Evolutionary conservation across 2,329 filamentous ascomycete species (phyloP).

Genomic region (Penicillium sp.): DNA sequence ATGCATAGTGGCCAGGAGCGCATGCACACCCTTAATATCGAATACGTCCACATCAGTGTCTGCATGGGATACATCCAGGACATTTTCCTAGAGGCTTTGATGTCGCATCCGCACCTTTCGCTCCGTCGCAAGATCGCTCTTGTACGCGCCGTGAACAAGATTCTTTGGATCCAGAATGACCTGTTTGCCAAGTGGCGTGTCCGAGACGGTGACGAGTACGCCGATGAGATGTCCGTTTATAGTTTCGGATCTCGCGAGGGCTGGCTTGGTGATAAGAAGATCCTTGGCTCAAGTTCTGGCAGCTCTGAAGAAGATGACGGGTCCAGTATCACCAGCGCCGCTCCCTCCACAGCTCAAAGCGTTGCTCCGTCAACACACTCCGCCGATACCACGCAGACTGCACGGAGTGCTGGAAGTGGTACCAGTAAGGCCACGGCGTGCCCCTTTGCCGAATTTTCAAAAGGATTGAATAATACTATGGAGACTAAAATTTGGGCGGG

Average conservation of each 20-base stretch:
- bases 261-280: slow-evolving; percentile 65
- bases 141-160: slow-evolving; percentile 75
- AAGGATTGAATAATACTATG: slow-evolving; percentile 16
- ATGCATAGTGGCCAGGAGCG: slow-evolving; percentile 81
- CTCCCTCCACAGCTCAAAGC: slow-evolving; percentile 20
- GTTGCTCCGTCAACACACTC: slow-evolving; percentile 16
- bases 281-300: slow-evolving; percentile 44
- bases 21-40: slow-evolving; percentile 73
- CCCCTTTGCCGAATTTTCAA: slow-evolving; percentile 36
- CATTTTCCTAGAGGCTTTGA: slow-evolving; percentile 74
- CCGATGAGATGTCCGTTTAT: slow-evolving; percentile 46
- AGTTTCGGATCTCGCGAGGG: slow-evolving; percentile 63
- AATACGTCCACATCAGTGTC: slow-evolving; percentile 77
- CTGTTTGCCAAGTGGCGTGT: slow-evolving; percentile 84
- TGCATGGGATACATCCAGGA: slow-evolving; percentile 78
- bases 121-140: slow-evolving; percentile 72
- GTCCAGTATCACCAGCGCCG: slow-evolving; percentile 30
- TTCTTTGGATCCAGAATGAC: slow-evolving; percentile 88
- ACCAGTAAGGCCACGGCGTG: slow-evolving; percentile 24
- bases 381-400: neutral
- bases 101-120: slow-evolving; percentile 69
- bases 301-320: slow-evolving; percentile 37
- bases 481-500: slow-evolving; percentile 38
- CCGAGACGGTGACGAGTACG: slow-evolving; percentile 67
- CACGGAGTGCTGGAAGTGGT: slow-evolving; percentile 1